Evolutionary conservation across 768 basidiomycete genomes (phyloP).

Genomic region (Termitomyces sp.): DNA sequence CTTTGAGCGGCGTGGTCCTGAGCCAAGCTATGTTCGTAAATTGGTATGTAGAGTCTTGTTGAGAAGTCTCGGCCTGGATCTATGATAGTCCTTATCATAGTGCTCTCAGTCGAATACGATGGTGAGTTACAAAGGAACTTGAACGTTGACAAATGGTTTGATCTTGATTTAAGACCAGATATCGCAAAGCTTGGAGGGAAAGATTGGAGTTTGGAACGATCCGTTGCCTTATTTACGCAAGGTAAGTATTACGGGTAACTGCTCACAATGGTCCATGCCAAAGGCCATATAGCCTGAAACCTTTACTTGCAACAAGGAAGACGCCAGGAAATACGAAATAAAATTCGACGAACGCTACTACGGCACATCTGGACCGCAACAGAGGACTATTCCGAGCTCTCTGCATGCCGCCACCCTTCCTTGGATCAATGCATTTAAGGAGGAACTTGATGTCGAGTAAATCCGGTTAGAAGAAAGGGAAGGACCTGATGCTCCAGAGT

Average conservation of each 20-base stretch:
- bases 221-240: neutral
- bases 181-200: neutral
- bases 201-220: neutral
- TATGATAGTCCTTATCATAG: neutral
- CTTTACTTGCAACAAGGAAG: neutral
- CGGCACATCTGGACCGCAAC: neutral
- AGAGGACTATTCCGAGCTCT: neutral
- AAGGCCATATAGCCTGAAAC: neutral
- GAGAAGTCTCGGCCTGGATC: too few relatives aligned
- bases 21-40: neutral
- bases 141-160: neutral
- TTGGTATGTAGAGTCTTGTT: neutral
- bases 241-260: neutral
- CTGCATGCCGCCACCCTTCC: neutral
- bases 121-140: neutral
- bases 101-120: neutral
- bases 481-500: neutral
- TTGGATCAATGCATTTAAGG: neutral
- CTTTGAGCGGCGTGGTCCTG: too few relatives aligned
- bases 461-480: too few relatives aligned
- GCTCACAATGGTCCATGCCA: neutral
- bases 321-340: neutral
- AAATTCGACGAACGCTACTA: neutral
- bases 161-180: neutral
- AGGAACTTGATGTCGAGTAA: neutral